Percentiles rank a stretch among this genome's conserved stretches.
Evolutionary conservation across 148 eudicot genomes (phyloP).

Genomic region (Polygonum maritimum): DNA sequence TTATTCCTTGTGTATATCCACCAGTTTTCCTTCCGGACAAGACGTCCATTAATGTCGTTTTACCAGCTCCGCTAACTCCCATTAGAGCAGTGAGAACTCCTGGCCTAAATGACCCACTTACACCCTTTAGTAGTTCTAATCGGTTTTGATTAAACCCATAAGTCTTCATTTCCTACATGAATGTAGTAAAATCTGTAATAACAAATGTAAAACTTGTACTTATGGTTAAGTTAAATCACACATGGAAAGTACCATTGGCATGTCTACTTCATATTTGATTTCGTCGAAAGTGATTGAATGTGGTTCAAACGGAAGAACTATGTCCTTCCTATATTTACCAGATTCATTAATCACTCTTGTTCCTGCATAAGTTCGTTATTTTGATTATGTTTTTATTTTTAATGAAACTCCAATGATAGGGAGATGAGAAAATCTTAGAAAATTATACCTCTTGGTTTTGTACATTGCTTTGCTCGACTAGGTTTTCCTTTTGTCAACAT

Average conservation of each 20-base stretch:
- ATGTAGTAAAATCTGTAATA: background rate
- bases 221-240: background rate
- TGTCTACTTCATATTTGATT: conserved; percentile 8
- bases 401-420: background rate
- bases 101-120: conserved; percentile 48
- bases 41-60: conserved; percentile 11
- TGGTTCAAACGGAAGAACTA: conserved; percentile 12
- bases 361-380: background rate
- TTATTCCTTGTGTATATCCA: conserved; percentile 10
- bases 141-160: conserved; percentile 33
- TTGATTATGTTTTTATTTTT: background rate
- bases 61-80: conserved; percentile 14
- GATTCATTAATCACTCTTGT: background rate
- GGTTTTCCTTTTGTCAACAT: background rate
- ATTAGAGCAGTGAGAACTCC: conserved; percentile 27
- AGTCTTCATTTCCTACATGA: conserved; percentile 26
- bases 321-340: background rate
- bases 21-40: conserved; percentile 11
- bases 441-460: background rate
- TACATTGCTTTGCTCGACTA: background rate
- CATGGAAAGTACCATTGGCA: conserved; percentile 5
- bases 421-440: background rate
- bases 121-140: conserved; percentile 38
- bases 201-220: background rate
- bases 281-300: conserved; percentile 9